phyloP scores from a whole-genome alignment of 805 yeast species.

The Yueomyces sp. region DNA sequence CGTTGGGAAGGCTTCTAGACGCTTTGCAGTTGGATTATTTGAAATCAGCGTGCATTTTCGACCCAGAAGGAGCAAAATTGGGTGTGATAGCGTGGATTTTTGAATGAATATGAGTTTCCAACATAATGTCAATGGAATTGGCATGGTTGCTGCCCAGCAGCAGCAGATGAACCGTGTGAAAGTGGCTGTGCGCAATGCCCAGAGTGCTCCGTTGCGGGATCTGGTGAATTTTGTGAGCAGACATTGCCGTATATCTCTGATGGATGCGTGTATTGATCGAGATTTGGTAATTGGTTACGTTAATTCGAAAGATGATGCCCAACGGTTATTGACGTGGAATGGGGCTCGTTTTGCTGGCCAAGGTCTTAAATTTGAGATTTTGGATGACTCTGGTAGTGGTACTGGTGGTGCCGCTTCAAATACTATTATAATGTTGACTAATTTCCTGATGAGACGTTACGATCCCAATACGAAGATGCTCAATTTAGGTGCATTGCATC shows the following conservation, averaged over 20 bases:
- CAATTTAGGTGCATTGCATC: conserved; percentile 50
- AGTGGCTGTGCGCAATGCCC: conserved; percentile 69
- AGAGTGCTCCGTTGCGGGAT: conserved; percentile 60
- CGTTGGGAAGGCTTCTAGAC: too few species aligned
- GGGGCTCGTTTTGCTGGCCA: conserved; percentile 81
- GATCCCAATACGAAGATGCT: conserved; percentile 51
- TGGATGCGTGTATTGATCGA: conserved; percentile 40
- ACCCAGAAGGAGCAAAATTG: too few species aligned
- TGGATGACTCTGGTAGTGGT: conserved; percentile 6
- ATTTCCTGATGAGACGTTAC: conserved; percentile 54
- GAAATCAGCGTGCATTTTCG: too few species aligned
- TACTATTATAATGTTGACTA: conserved; percentile 50
- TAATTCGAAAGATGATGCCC: conserved; percentile 39
- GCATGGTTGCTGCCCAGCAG: conserved; percentile 15
- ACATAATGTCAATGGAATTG: conserved; percentile 18
- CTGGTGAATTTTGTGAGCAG: conserved; percentile 56
- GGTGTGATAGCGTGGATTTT: too few species aligned
- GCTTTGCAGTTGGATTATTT: too few species aligned
- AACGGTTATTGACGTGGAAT: conserved; percentile 42
- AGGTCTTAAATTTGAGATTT: conserved; percentile 38
- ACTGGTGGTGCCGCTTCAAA: conserved; percentile 20
- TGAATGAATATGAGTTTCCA: conserved; percentile 8
- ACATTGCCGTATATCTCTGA: conserved; percentile 44
- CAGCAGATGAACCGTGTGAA: conserved; percentile 27
- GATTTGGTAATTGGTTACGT: conserved; percentile 51